phyloP scores from a whole-genome alignment of 2,329 filamentous ascomycete species.

The Cercospora sp. region DNA sequence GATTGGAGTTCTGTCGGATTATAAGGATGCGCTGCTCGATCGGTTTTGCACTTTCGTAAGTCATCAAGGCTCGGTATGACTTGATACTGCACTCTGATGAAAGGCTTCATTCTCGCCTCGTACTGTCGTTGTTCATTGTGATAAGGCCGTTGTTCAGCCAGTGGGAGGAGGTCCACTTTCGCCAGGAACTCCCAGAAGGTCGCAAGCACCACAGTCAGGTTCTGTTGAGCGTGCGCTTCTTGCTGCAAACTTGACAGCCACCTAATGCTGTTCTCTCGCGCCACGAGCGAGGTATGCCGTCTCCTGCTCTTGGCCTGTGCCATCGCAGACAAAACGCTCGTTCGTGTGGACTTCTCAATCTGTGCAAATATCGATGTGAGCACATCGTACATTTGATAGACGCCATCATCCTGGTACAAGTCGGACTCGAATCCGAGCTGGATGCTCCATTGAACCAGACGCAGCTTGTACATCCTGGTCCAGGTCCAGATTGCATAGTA shows the following conservation, averaged over 20 bases:
- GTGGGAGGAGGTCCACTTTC: constrained; percentile 58
- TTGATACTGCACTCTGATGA: constrained; percentile 67
- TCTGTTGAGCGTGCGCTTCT: constrained; percentile 1
- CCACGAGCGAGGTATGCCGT: neutral
- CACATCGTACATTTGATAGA: constrained; percentile 79
- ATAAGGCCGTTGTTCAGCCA: constrained; percentile 56
- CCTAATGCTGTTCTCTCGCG: neutral
- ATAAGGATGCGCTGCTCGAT: neutral
- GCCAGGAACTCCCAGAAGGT: constrained; percentile 66
- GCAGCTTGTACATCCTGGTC: constrained; percentile 88
- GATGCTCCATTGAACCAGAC: constrained; percentile 80
- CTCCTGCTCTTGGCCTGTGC: neutral
- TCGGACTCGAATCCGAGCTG: constrained; percentile 94
- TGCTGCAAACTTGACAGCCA: constrained; percentile 4
- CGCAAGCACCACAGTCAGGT: constrained; percentile 38
- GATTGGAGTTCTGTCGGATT: constrained; percentile 3
- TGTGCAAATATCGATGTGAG: constrained; percentile 14
- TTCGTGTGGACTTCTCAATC: neutral
- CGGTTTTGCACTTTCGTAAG: constrained; percentile 46
- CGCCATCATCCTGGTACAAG: constrained; percentile 82
- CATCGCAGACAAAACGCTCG: neutral
- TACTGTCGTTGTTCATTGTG: constrained; percentile 69
- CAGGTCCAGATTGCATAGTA: constrained; percentile 76
- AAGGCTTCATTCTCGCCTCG: constrained; percentile 84
- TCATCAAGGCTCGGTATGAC: constrained; percentile 53